Base-by-base conservation (phyloP, 257 asterid genomes). In the Solanum gracilifrons region DNA sequence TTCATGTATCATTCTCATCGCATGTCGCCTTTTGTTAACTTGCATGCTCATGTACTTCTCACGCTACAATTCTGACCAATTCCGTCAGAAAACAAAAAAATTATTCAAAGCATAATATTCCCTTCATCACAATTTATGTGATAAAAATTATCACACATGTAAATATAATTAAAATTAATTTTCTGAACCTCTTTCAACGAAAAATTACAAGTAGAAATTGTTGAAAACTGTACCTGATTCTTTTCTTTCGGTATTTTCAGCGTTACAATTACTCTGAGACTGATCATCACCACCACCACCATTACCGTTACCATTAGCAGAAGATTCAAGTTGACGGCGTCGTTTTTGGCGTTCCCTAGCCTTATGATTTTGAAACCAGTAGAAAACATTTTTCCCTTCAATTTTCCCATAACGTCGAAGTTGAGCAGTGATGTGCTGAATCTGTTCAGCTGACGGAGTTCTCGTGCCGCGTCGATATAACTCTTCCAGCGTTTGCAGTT, bases 291-390 rank as follows among this genome's bases (percentile, higher is more conserved):
- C 32, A 20, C 8, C 72, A 16, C 7, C 73, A 18, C 31, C 32
- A 23, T 4, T 41, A 36, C 25, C 83, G 7, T 18, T 37, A 8
- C 84, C 94, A 13, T 18, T 39, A 32, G 88, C 94, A 9, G 88
- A 86, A 0, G 98, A 90, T 60, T 94, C 95, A 8, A 91, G 95
- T 84, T 93, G 98, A 3, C 99, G 97, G 16, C 98, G 98, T 9
- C 98, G 92, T 88, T 95, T 94, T 32, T 95, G 99, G 66, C 98
- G 91, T 80, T 97, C 99, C 21, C 99, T 92, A 0, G 99, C 99
- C 89, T 97, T 97, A 86, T 97, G 99, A 64, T 96, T 96, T 86
- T 96, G 99, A 86, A 96, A 96, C 99, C 99, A 96, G 89, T 96
- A 96, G 43, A 96, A 96, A 9, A 96, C 99, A 77, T 96, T 96